These are phyloP conservation scores for Capillidium rhysosporum DNA, from an alignment of 371 early-diverging fungal species.

Conservation along the genomic window DNA sequence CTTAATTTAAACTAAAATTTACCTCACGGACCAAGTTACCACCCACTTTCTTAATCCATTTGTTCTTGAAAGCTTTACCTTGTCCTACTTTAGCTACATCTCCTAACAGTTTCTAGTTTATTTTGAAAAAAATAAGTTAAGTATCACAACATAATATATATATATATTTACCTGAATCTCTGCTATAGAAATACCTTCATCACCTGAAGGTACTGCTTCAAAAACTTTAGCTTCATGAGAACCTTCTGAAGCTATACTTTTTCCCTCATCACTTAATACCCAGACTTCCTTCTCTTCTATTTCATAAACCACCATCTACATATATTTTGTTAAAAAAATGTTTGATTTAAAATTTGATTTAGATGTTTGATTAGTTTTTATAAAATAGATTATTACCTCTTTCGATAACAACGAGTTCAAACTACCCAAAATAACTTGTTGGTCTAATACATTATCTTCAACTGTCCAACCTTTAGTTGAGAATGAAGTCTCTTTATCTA, in stretches of 20 bases:
- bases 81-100: conserved; percentile 76
- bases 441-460: conserved; percentile 21
- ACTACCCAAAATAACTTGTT: conserved; percentile 54
- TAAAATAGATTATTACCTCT: conserved; percentile 47
- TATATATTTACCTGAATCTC: conserved; percentile 40
- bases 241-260: conserved; percentile 62
- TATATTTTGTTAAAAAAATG: neutral
- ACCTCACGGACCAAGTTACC: conserved; percentile 32
- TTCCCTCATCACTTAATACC: conserved; percentile 71
- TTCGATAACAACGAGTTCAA: conserved; percentile 68
- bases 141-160: neutral
- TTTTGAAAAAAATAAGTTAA: no score
- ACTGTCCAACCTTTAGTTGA: conserved; percentile 34
- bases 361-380: neutral
- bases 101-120: conserved; percentile 35
- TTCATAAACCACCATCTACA: conserved; percentile 70
- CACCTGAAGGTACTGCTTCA: conserved; percentile 63
- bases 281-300: conserved; percentile 63
- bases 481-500: conserved; percentile 33
- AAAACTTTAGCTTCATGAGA: conserved; percentile 90
- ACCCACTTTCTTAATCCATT: conserved; percentile 82
- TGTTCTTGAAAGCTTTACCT: conserved; percentile 88
- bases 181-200: conserved; percentile 56
- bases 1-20: neutral
- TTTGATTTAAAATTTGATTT: no score